Conservation (phyloP, 2,329 filamentous ascomycete species). For the Trichoderma brevicompactum region DNA sequence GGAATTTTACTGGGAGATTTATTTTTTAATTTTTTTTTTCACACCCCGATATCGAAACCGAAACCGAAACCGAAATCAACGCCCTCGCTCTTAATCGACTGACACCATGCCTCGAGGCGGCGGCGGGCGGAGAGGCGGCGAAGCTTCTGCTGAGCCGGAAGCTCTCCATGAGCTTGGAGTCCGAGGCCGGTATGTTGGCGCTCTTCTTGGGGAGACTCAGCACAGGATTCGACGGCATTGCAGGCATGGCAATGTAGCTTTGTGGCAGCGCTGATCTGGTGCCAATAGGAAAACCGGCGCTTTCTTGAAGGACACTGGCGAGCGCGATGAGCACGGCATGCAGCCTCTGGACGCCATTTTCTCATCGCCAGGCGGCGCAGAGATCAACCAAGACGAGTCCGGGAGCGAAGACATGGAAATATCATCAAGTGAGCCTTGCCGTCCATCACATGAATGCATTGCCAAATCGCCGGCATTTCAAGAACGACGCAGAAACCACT, state of each 20-base stretch:
- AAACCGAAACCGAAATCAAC: too few species aligned
- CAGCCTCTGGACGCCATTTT: constrained; percentile 86
- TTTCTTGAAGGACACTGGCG: constrained; percentile 74
- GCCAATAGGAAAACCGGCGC: constrained; percentile 81
- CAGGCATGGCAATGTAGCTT: too few species aligned
- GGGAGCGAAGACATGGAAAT: constrained; percentile 59
- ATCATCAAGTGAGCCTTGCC: constrained; percentile 49
- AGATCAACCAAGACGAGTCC: constrained; percentile 43
- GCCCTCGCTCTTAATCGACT: neutral
- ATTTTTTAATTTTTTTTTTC: neutral
- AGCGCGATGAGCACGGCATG: constrained; percentile 89
- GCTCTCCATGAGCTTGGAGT: constrained; percentile 43
- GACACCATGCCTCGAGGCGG: constrained; percentile 43
- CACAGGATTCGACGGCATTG: neutral
- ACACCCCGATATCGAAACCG: neutral
- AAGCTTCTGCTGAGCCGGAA: constrained; percentile 39
- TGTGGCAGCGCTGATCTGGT: constrained; percentile 26
- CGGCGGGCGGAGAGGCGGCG: constrained; percentile 24
- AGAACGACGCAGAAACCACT: neutral
- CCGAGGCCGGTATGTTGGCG: constrained; percentile 45
- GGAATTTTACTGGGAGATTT: neutral
- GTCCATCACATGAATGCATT: constrained; percentile 3
- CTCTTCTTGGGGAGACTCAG: neutral
- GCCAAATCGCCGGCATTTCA: neutral
- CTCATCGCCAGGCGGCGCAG: constrained; percentile 73